phyloP scores from a whole-genome alignment of 805 yeast species.

The Lachancea nothofagi region DNA sequence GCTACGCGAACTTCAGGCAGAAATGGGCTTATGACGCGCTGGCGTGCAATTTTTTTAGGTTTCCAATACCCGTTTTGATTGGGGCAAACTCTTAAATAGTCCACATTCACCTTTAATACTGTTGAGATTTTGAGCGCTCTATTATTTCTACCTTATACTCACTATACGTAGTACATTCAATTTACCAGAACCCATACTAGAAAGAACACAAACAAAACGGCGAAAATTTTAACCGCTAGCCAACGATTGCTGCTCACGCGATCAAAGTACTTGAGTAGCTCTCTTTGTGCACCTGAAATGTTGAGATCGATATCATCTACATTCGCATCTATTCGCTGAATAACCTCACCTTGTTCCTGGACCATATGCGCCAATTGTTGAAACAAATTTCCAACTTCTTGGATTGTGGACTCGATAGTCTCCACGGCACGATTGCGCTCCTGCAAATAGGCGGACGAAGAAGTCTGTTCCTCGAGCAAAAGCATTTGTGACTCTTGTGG shows the following conservation, averaged over 20 bases:
- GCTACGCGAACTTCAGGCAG: constrained; percentile 72
- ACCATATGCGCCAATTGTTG: constrained; percentile 97
- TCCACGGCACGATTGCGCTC: constrained; percentile 89
- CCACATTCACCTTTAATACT: neutral
- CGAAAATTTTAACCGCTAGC: constrained; percentile 86
- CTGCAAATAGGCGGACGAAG: constrained; percentile 59
- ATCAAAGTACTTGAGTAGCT: constrained; percentile 82
- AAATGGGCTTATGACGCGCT: constrained; percentile 62
- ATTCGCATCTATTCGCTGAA: constrained; percentile 90
- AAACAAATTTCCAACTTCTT: constrained; percentile 91
- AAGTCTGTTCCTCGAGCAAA: constrained; percentile 77
- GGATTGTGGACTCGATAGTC: constrained; percentile 93
- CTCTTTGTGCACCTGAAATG: constrained; percentile 91
- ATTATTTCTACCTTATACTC: constrained; percentile 3
- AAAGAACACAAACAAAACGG: constrained; percentile 72
- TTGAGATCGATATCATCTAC: constrained; percentile 90
- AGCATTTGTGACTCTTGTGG: constrained; percentile 85
- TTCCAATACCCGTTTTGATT: neutral
- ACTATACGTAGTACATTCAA: constrained; percentile 23
- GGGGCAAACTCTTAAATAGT: constrained; percentile 2
- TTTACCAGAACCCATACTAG: constrained; percentile 75
- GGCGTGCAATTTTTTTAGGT: constrained; percentile 5
- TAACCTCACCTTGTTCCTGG: constrained; percentile 93
- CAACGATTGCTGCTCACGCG: constrained; percentile 85
- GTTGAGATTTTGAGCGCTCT: constrained; percentile 1